Percentiles rank a stretch among this genome's conserved stretches.
Conservation (phyloP, 1,284 basidiomycete genomes). For the Marasmius fiardii region DNA sequence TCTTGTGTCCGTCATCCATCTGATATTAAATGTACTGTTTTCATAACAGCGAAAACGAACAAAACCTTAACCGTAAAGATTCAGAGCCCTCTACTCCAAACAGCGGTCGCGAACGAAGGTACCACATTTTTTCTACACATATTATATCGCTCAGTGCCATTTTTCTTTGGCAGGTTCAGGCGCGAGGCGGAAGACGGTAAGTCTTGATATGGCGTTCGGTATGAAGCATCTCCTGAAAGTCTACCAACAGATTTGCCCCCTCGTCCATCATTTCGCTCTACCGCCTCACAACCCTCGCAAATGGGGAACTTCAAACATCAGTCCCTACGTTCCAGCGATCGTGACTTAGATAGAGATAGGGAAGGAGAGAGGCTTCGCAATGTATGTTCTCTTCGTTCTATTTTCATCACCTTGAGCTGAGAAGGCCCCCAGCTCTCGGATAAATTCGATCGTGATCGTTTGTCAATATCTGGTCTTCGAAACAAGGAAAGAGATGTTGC, state of each 20-base stretch:
- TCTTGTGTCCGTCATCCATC: constrained; percentile 12
- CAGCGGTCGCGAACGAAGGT: constrained; percentile 65
- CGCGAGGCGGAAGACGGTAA: constrained; percentile 72
- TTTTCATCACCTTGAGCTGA: constrained; percentile 8
- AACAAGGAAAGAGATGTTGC: constrained; percentile 68
- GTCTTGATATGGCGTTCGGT: constrained; percentile 15
- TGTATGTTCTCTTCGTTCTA: constrained; percentile 38
- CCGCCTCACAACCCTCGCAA: constrained; percentile 76
- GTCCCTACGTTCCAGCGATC: constrained; percentile 62
- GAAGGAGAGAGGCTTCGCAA: constrained; percentile 73
- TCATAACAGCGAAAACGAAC: constrained; percentile 55
- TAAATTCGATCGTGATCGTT: constrained; percentile 80
- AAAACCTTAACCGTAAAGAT: constrained; percentile 62
- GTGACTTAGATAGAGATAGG: constrained; percentile 65
- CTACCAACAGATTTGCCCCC: constrained; percentile 43
- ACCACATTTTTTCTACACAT: constrained; percentile 13
- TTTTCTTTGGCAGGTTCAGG: constrained; percentile 51
- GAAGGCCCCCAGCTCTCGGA: constrained; percentile 60
- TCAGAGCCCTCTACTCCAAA: constrained; percentile 48
- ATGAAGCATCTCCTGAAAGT: constrained; percentile 12
- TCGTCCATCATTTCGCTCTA: constrained; percentile 66
- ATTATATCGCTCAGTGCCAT: constrained; percentile 8
- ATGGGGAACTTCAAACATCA: constrained; percentile 90
- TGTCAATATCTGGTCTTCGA: constrained; percentile 45
- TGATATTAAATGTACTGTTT: constrained; percentile 22